Percentiles rank a stretch among this genome's conserved stretches.
Conservation (phyloP, 768 basidiomycete genomes). For the Mycena sanguinolenta region DNA sequence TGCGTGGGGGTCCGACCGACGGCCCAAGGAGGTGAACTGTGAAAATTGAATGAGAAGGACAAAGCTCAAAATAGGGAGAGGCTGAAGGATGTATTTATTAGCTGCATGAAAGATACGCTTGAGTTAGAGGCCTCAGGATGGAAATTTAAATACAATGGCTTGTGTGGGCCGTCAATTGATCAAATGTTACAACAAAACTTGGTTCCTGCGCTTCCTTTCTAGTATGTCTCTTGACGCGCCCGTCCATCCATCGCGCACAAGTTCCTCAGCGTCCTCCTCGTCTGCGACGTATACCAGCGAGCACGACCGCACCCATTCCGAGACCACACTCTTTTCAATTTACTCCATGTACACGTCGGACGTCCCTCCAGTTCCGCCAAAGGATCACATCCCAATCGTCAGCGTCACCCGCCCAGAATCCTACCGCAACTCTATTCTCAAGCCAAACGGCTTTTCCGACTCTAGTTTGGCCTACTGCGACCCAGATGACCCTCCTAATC, state of each 20-base stretch:
- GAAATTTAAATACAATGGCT: no score
- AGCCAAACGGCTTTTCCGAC: constrained; percentile 41
- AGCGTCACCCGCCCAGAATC: constrained; percentile 48
- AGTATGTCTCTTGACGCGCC: constrained; percentile 46
- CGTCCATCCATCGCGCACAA: constrained; percentile 44
- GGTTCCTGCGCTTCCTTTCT: no score
- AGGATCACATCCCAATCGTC: constrained; percentile 47
- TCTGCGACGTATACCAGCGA: constrained; percentile 52
- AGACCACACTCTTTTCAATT: constrained; percentile 85
- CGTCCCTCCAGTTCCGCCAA: constrained; percentile 31
- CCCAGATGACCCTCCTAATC: constrained; percentile 37
- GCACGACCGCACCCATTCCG: constrained; percentile 70
- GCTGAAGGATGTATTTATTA: no score
- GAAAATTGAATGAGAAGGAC: no score
- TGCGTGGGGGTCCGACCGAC: no score
- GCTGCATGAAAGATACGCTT: neutral
- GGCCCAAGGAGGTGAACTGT: no score
- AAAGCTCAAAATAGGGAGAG: no score
- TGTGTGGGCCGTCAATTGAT: no score
- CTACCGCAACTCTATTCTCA: constrained; percentile 44
- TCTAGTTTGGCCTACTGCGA: constrained; percentile 51
- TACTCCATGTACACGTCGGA: constrained; percentile 82
- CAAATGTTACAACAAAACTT: neutral
- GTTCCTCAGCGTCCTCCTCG: constrained; percentile 48
- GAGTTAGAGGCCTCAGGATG: neutral